phyloP scores from a whole-genome alignment of 495 filamentous ascomycete species.

The Hypoxylon intermedium region DNA sequence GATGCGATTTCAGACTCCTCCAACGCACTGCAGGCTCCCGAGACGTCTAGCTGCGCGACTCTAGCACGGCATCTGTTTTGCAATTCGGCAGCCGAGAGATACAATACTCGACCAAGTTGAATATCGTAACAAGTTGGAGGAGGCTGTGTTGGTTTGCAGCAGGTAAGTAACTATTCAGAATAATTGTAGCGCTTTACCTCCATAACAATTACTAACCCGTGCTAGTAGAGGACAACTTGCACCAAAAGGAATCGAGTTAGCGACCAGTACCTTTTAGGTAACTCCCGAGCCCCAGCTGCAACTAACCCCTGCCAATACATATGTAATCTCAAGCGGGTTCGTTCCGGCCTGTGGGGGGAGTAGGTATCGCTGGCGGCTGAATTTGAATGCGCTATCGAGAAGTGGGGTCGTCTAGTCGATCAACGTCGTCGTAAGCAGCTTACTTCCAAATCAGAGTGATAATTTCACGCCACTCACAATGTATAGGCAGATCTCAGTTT shows the following conservation, averaged over 20 bases:
- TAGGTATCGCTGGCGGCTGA: slow-evolving; percentile 32
- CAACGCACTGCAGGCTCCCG: slow-evolving; percentile 31
- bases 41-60: slow-evolving; percentile 21
- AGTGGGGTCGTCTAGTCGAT: slow-evolving; percentile 2
- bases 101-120: neutral
- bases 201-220: too few relatives aligned
- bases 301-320: slow-evolving; percentile 9
- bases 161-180: too few relatives aligned
- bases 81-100: neutral
- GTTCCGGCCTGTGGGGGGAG: slow-evolving; percentile 4
- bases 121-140: too few relatives aligned
- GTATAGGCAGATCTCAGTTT: too few relatives aligned
- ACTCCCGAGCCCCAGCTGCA: neutral
- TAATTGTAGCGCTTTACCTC: too few relatives aligned
- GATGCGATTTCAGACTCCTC: slow-evolving; percentile 19
- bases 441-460: neutral
- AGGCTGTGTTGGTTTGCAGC: too few relatives aligned
- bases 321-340: too few relatives aligned
- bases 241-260: slow-evolving; percentile 26
- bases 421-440: neutral
- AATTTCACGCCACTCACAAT: too few relatives aligned
- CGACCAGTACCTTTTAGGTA: slow-evolving; percentile 4
- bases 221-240: slow-evolving; percentile 39
- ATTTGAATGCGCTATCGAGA: slow-evolving; percentile 16
- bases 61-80: slow-evolving; percentile 32